Percentiles rank a stretch among this genome's conserved stretches.
Conservation (phyloP, 2,329 filamentous ascomycete genomes). For the Biscogniauxia mediterranea region DNA sequence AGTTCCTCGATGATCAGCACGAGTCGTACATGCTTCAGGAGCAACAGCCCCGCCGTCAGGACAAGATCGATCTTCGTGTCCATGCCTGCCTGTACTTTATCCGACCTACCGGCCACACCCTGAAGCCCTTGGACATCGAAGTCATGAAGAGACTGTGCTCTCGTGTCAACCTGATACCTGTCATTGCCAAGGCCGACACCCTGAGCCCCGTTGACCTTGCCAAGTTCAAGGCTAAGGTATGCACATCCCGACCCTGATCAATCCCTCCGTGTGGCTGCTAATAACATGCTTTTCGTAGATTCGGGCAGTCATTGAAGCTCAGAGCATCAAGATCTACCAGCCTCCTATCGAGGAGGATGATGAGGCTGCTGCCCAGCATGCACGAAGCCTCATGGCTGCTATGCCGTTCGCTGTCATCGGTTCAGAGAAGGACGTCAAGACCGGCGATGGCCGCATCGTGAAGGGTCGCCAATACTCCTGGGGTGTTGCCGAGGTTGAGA, state of each 20-base stretch:
- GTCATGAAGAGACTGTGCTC: slow-evolving; percentile 99
- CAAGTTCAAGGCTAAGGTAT: slow-evolving; percentile 92
- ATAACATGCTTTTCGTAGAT: slow-evolving; percentile 57
- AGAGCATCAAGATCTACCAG: slow-evolving; percentile 99
- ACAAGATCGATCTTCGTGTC: slow-evolving; percentile 99
- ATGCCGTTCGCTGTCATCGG: slow-evolving; percentile 99
- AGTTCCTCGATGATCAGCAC: slow-evolving; percentile 99
- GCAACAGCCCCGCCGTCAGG: slow-evolving; percentile 94
- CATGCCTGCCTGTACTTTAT: slow-evolving; percentile 99
- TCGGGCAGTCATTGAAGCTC: slow-evolving; percentile 90
- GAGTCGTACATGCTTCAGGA: slow-evolving; percentile 99
- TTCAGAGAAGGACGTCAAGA: slow-evolving; percentile 99
- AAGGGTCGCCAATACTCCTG: slow-evolving; percentile 99
- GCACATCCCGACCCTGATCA: slow-evolving; percentile 29
- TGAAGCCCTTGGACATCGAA: slow-evolving; percentile 98
- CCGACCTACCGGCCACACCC: slow-evolving; percentile 93
- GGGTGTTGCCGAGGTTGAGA: slow-evolving; percentile 99
- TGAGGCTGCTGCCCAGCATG: slow-evolving; percentile 91
- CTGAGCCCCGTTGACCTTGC: slow-evolving; percentile 88
- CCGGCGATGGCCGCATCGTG: slow-evolving; percentile 89
- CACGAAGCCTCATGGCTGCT: slow-evolving; percentile 88
- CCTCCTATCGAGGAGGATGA: slow-evolving; percentile 98
- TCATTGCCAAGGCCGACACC: slow-evolving; percentile 98
- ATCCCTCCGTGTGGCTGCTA: neutral
- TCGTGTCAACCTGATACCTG: slow-evolving; percentile 96